Evolutionary conservation across 176 grass and related monocot genomes (phyloP).

Genomic region (Oryza nivara): DNA sequence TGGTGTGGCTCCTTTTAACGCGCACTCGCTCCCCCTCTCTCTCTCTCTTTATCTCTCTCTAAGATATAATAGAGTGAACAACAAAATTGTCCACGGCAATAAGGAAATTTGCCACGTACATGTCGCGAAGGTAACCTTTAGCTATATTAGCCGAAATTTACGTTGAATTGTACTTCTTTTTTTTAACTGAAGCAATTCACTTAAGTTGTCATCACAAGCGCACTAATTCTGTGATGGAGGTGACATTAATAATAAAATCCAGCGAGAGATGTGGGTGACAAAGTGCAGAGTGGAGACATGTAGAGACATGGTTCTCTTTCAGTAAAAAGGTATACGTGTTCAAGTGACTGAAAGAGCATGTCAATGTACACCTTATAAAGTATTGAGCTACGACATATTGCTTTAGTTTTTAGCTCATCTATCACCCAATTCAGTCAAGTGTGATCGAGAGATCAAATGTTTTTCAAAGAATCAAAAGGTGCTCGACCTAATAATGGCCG

Average conservation of each 20-base stretch:
- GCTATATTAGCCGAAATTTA: no score
- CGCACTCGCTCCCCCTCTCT: no score
- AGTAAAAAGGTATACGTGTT: background rate
- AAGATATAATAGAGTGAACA: no score
- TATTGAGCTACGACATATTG: background rate
- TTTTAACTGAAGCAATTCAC: no score
- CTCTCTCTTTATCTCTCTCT: no score
- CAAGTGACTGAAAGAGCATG: background rate
- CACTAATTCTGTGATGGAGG: background rate
- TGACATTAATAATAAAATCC: background rate
- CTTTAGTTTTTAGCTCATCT: background rate
- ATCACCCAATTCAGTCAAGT: background rate
- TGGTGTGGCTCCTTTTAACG: no score
- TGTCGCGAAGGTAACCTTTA: no score
- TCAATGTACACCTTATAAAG: background rate
- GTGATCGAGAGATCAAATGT: background rate
- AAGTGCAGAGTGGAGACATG: background rate
- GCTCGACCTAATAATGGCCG: background rate
- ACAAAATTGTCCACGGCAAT: no score
- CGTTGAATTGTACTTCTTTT: no score
- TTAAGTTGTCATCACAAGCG: background rate
- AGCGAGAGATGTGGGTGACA: no score
- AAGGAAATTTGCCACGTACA: no score
- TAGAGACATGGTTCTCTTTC: background rate
- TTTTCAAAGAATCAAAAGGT: background rate